phyloP scores from a whole-genome alignment of 1,284 basidiomycete genomes.

The Ceratobasidium sp. region DNA sequence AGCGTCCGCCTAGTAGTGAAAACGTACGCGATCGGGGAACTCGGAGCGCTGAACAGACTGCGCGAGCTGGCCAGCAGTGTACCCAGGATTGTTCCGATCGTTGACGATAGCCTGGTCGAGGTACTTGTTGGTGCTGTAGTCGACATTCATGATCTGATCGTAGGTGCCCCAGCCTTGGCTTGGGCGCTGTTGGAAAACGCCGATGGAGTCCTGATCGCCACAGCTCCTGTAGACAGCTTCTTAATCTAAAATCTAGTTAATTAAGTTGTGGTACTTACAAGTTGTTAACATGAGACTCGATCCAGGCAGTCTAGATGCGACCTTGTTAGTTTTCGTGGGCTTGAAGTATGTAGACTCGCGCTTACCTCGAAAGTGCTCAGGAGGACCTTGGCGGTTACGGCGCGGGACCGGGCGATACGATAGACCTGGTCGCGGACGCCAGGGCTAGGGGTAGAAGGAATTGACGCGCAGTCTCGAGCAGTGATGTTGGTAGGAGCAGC shows the following conservation, averaged over 20 bases:
- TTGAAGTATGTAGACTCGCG: background rate
- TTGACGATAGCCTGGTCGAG: slow-evolving; percentile 43
- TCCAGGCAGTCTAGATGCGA: slow-evolving; percentile 33
- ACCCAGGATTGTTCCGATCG: slow-evolving; percentile 32
- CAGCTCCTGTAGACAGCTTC: slow-evolving; percentile 7
- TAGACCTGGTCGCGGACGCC: slow-evolving; percentile 40
- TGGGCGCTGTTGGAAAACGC: slow-evolving; percentile 48
- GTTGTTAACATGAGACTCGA: slow-evolving; percentile 43
- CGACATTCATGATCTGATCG: slow-evolving; percentile 46
- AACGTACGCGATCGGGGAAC: slow-evolving; percentile 42
- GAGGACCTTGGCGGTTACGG: slow-evolving; percentile 39
- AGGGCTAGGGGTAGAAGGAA: slow-evolving; percentile 31
- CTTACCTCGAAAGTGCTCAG: slow-evolving; percentile 40
- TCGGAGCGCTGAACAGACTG: slow-evolving; percentile 44
- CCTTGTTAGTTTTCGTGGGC: background rate
- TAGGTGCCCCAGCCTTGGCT: slow-evolving; percentile 47
- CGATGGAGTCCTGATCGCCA: slow-evolving; percentile 47
- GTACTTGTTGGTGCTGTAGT: slow-evolving; percentile 43
- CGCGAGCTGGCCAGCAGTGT: slow-evolving; percentile 41
- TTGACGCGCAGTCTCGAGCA: slow-evolving; percentile 14
- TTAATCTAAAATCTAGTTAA: background rate
- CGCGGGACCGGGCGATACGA: slow-evolving; percentile 18
- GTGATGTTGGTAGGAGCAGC: slow-evolving; percentile 23
- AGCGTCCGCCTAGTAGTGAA: background rate
- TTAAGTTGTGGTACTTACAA: slow-evolving; percentile 31